A percentile compares a stretch with the other conserved stretches of the same genome.
Conservation (phyloP, 495 filamentous ascomycete species). For the Tuber magnatum region DNA sequence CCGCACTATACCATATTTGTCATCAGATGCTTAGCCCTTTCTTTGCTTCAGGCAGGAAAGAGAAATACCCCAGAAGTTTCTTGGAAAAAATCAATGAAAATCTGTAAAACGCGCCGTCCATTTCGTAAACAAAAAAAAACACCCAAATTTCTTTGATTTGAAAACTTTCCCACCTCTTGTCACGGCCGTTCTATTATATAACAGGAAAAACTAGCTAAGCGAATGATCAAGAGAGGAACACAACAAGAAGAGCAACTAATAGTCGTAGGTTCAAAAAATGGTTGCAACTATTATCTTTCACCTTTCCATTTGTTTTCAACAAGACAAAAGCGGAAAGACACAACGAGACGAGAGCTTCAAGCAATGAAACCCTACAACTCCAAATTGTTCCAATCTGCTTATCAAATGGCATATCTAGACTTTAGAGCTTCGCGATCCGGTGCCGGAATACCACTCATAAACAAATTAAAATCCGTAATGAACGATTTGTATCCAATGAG, state of each 20-base stretch:
- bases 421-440: conserved; percentile 54
- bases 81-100: background rate
- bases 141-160: conserved; percentile 12
- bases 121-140: conserved; percentile 30
- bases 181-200: conserved; percentile 7
- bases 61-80: background rate
- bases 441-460: conserved; percentile 61
- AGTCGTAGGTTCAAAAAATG: conserved; percentile 17
- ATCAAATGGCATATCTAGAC: conserved; percentile 45
- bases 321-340: conserved; percentile 19
- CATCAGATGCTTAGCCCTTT: background rate
- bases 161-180: conserved; percentile 3
- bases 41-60: background rate
- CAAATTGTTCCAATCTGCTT: conserved; percentile 6
- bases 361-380: conserved; percentile 22
- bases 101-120: conserved; percentile 29
- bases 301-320: conserved; percentile 9
- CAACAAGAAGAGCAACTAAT: conserved; percentile 1
- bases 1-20: background rate
- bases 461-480: conserved; percentile 77
- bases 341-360: conserved; percentile 17
- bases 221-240: conserved; percentile 15
- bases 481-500: conserved; percentile 73
- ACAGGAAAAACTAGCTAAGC: conserved; percentile 20
- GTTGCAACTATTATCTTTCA: conserved; percentile 26